Evolutionary conservation across 352 stramenopile genomes (phyloP).

Genomic region (Paralagenidium karlingii): DNA sequence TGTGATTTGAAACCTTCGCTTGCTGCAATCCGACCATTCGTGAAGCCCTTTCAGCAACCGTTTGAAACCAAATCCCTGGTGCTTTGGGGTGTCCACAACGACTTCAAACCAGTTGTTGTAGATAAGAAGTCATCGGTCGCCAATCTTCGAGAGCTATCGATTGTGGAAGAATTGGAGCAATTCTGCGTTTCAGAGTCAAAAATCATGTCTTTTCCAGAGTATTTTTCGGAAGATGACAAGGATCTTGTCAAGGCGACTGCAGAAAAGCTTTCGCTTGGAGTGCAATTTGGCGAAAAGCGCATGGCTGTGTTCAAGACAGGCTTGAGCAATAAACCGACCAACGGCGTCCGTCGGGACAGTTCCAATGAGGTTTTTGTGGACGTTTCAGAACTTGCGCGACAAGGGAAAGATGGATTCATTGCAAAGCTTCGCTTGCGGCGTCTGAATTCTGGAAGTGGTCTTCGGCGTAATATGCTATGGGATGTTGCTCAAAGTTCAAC

Average conservation of each 20-base stretch:
- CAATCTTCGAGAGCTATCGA: background rate
- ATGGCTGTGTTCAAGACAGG: conserved; percentile 46
- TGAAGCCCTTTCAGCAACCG: no score
- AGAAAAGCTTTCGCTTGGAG: conserved; percentile 33
- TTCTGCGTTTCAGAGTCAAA: conserved; percentile 30
- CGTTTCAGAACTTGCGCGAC: conserved; percentile 44
- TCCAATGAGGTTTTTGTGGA: conserved; percentile 58
- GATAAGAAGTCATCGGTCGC: no score
- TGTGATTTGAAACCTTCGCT: no score
- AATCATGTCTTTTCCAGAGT: conserved; percentile 57
- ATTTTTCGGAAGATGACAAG: conserved; percentile 43
- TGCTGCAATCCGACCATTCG: no score
- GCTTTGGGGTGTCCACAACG: no score
- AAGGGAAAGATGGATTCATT: conserved; percentile 69
- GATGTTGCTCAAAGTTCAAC: conserved; percentile 46
- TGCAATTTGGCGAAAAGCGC: conserved; percentile 47
- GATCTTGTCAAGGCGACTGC: conserved; percentile 31
- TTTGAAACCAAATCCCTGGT: no score
- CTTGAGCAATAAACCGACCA: conserved; percentile 7
- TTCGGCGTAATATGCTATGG: conserved; percentile 68
- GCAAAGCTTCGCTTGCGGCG: conserved; percentile 36
- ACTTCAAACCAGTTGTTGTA: no score
- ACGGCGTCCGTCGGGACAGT: background rate
- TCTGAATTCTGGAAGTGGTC: conserved; percentile 36
- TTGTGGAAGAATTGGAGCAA: conserved; percentile 36